phyloP scores from a whole-genome alignment of 2,329 filamentous ascomycete genomes.

The Chalaropsis thielavioides region DNA sequence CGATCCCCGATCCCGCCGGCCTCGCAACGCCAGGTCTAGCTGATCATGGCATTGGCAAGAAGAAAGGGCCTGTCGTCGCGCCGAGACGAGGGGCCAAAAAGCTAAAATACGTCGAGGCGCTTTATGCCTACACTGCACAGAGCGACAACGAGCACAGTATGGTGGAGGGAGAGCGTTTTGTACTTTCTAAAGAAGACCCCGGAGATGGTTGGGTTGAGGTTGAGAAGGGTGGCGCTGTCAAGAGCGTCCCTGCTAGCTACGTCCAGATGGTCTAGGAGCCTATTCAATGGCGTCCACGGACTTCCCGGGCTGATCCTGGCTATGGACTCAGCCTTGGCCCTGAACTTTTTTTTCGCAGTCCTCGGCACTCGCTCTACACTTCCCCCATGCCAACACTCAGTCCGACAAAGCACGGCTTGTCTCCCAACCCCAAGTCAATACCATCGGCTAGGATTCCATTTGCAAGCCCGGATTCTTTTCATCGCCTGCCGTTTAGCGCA shows the following conservation, averaged over 20 bases:
- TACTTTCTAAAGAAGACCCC: slow-evolving; percentile 71
- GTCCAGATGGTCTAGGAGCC: slow-evolving; percentile 53
- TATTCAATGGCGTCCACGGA: slow-evolving; percentile 10
- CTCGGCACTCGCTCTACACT: not conserved
- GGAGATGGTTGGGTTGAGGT: slow-evolving; percentile 97
- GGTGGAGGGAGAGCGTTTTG: slow-evolving; percentile 79
- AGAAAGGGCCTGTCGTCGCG: slow-evolving; percentile 83
- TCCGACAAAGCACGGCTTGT: not conserved
- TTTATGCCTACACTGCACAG: slow-evolving; percentile 83
- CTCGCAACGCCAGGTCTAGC: slow-evolving; percentile 65
- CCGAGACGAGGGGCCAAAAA: slow-evolving; percentile 87
- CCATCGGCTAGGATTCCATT: not conserved
- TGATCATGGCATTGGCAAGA: slow-evolving; percentile 45
- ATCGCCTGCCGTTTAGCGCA: not conserved
- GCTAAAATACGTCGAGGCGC: slow-evolving; percentile 76
- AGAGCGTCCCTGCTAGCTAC: slow-evolving; percentile 89
- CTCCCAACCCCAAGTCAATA: not conserved
- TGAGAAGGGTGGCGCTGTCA: slow-evolving; percentile 72
- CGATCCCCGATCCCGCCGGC: slow-evolving; percentile 34
- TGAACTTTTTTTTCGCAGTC: slow-evolving; percentile 11
- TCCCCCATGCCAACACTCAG: not conserved
- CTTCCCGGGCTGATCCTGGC: slow-evolving; percentile 5
- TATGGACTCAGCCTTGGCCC: slow-evolving; percentile 6
- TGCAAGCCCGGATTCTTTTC: not conserved
- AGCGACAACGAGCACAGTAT: slow-evolving; percentile 82